phyloP scores from a whole-genome alignment of 1,284 basidiomycete genomes.

The Cystobasidium sp. region DNA sequence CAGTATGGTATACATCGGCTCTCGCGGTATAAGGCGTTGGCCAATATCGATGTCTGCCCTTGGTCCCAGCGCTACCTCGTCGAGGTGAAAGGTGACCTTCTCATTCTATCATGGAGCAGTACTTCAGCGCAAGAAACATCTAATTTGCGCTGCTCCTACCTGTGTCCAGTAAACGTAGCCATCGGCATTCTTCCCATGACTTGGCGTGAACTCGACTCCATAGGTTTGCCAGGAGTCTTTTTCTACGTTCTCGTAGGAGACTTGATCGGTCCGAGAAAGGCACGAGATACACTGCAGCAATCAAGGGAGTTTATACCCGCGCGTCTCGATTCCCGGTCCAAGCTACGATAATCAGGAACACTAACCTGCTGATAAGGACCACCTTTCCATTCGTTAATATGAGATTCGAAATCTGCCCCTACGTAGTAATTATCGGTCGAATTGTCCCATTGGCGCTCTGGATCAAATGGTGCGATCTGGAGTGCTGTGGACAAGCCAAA shows the following conservation, averaged over 20 bases:
- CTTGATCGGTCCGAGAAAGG: slow-evolving; percentile 16
- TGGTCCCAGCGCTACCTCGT: slow-evolving; percentile 70
- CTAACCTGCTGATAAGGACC: slow-evolving; percentile 17
- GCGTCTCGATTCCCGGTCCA: too few relatives aligned
- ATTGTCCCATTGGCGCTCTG: slow-evolving; percentile 56
- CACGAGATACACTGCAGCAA: slow-evolving; percentile 18
- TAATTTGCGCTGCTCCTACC: background rate
- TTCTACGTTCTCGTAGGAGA: slow-evolving; percentile 10
- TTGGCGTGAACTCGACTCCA: slow-evolving; percentile 8
- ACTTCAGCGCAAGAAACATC: background rate
- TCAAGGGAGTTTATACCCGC: too few relatives aligned
- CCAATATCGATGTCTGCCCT: slow-evolving; percentile 70
- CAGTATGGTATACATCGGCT: slow-evolving; percentile 60
- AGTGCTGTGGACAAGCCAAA: slow-evolving; percentile 22
- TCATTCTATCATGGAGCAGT: background rate
- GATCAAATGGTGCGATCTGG: slow-evolving; percentile 64
- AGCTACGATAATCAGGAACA: background rate
- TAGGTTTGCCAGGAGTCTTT: slow-evolving; percentile 10
- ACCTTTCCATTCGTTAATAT: slow-evolving; percentile 11
- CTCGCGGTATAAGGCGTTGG: slow-evolving; percentile 65
- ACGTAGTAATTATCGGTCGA: slow-evolving; percentile 3
- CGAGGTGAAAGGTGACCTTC: slow-evolving; percentile 69
- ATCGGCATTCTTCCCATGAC: slow-evolving; percentile 13
- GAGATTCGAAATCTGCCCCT: background rate
- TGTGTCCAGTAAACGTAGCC: slow-evolving; percentile 31